Conservation (phyloP, 129 eudicot species). For the Lonicera japonica region DNA sequence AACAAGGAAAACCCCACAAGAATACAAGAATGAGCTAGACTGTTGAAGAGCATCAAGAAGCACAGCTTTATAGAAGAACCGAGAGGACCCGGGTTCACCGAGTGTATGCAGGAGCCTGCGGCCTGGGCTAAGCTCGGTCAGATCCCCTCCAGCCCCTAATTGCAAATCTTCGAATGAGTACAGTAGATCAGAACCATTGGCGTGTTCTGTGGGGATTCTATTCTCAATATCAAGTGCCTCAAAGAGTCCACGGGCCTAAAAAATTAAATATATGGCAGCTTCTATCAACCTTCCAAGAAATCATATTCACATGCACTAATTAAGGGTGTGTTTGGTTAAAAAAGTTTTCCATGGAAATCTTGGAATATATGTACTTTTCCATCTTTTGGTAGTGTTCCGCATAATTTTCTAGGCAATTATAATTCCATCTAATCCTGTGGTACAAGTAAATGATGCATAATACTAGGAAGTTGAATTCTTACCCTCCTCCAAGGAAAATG, state of each 20-base stretch:
- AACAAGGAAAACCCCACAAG: constrained; percentile 81
- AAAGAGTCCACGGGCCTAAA: constrained; percentile 61
- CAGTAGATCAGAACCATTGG: constrained; percentile 43
- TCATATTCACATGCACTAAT: neutral
- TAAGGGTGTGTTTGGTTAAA: too few species aligned
- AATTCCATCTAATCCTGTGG: too few species aligned
- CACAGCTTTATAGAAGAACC: constrained; percentile 61
- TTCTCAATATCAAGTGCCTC: constrained; percentile 75
- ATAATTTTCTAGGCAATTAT: too few species aligned
- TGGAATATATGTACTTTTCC: too few species aligned
- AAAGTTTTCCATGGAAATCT: too few species aligned
- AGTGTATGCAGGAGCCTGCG: constrained; percentile 56
- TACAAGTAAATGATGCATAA: too few species aligned
- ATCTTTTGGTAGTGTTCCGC: too few species aligned
- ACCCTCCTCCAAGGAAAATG: too few species aligned
- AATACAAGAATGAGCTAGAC: constrained; percentile 47
- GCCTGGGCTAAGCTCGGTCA: constrained; percentile 66
- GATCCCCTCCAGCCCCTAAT: constrained; percentile 67
- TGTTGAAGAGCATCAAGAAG: constrained; percentile 76
- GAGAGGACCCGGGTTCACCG: constrained; percentile 65
- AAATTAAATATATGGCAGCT: too few species aligned
- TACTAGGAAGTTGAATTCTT: too few species aligned
- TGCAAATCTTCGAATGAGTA: constrained; percentile 76
- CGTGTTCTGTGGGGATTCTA: constrained; percentile 34
- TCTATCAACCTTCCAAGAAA: neutral